Percentiles rank a stretch among this genome's conserved stretches.
Conservation (phyloP, 2,329 filamentous ascomycete genomes). For the Metarhizium anisopliae region DNA sequence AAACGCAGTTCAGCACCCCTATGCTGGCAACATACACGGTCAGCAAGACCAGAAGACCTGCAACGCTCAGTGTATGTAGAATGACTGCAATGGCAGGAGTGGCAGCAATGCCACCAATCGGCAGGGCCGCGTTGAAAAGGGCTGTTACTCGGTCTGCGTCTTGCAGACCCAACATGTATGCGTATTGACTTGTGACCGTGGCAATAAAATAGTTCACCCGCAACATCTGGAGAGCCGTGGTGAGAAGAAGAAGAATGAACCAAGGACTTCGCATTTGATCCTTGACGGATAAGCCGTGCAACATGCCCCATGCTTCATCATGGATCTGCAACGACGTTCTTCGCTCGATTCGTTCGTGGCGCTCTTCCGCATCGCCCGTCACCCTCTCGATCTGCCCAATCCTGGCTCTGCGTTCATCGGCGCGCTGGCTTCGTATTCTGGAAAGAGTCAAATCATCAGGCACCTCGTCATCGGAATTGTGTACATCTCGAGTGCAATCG, state of each 20-base stretch:
- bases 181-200: neutral
- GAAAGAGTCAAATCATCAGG: conserved; percentile 34
- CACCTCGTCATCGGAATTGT: conserved; percentile 47
- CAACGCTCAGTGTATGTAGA: neutral
- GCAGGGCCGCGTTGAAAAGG: neutral
- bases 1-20: neutral
- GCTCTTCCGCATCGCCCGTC: conserved; percentile 46
- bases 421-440: conserved; percentile 30
- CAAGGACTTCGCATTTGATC: conserved; percentile 60
- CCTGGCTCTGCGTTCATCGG: conserved; percentile 44
- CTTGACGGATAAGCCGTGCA: conserved; percentile 56
- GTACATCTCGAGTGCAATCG: conserved; percentile 30
- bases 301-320: conserved; percentile 62
- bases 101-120: neutral
- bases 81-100: neutral
- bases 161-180: neutral
- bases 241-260: conserved; percentile 62
- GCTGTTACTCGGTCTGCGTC: neutral
- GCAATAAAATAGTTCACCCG: conserved; percentile 54
- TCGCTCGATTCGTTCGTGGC: conserved; percentile 42
- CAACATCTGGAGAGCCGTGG: conserved; percentile 51
- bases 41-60: neutral
- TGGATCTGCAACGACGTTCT: conserved; percentile 50
- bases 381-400: conserved; percentile 55
- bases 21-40: neutral